These are phyloP conservation scores for Eucalyptus urophylla DNA, from an alignment of 345 rosid species.

Conservation along the genomic window DNA sequence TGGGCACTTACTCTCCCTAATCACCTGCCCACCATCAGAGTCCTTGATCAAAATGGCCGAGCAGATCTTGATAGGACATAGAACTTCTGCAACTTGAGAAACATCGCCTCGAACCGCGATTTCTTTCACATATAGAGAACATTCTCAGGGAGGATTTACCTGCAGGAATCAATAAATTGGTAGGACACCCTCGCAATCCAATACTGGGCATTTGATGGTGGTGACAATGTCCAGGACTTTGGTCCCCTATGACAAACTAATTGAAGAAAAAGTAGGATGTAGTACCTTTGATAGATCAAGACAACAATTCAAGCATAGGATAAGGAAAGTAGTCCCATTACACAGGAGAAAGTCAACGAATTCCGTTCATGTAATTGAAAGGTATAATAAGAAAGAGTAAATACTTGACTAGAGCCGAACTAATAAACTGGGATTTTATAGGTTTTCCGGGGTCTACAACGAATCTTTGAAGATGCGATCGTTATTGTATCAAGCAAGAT, in stretches of 20 bases:
- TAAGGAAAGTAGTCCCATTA: neutral
- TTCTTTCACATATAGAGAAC: slow-evolving; percentile 44
- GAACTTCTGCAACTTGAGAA: slow-evolving; percentile 7
- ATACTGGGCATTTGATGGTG: too few species aligned
- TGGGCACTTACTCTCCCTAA: slow-evolving; percentile 52
- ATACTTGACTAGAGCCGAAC: neutral
- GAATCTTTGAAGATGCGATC: neutral
- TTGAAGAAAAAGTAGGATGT: neutral
- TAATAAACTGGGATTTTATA: neutral
- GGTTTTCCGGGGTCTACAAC: neutral
- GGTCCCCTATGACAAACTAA: neutral
- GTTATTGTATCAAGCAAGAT: neutral
- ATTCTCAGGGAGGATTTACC: slow-evolving; percentile 16
- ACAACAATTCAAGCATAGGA: neutral
- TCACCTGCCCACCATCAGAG: neutral
- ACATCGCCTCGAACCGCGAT: slow-evolving; percentile 23
- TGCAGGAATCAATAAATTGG: slow-evolving; percentile 30
- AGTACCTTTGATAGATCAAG: too few species aligned
- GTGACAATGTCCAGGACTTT: too few species aligned
- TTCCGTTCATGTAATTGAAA: too few species aligned
- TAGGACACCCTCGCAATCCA: slow-evolving; percentile 8
- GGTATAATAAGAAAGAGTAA: neutral
- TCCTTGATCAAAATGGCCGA: slow-evolving; percentile 36
- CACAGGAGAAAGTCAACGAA: neutral
- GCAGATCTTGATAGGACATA: slow-evolving; percentile 73